phyloP scores from a whole-genome alignment of 2,329 filamentous ascomycete genomes.

The Plenodomus tracheiphilus region DNA sequence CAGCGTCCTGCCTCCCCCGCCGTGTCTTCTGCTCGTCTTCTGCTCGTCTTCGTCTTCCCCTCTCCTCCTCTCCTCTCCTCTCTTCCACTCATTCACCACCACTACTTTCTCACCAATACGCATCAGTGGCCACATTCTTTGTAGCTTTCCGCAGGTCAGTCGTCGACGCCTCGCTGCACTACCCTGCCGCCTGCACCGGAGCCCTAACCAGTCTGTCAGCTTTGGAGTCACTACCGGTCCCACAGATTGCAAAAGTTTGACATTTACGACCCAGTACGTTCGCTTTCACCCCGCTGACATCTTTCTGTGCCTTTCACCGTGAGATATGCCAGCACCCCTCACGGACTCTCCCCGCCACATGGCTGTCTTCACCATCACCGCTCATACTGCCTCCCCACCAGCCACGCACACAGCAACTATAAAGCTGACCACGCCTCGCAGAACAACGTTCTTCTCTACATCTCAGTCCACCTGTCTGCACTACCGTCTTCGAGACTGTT shows the following conservation, averaged over 20 bases:
- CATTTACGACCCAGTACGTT: constrained; percentile 46
- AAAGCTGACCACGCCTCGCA: constrained; percentile 16
- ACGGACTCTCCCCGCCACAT: constrained; percentile 4
- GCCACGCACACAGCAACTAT: neutral
- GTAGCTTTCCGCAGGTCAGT: constrained; percentile 48
- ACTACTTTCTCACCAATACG: constrained; percentile 47
- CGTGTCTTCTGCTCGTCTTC: constrained; percentile 2
- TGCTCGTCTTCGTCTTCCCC: constrained; percentile 12
- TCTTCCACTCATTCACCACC: constrained; percentile 37
- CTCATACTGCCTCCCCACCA: constrained; percentile 8
- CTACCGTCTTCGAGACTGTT: constrained; percentile 18
- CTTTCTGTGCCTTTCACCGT: constrained; percentile 11
- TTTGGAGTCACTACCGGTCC: constrained; percentile 48
- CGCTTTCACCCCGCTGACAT: constrained; percentile 7
- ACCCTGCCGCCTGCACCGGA: neutral
- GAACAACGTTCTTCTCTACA: constrained; percentile 39
- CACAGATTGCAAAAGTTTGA: constrained; percentile 46
- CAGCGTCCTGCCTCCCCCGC: constrained; percentile 8
- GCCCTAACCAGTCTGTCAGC: constrained; percentile 32
- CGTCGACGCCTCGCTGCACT: constrained; percentile 4
- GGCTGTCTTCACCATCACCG: constrained; percentile 15
- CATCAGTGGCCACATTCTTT: constrained; percentile 51
- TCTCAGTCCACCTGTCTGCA: constrained; percentile 28
- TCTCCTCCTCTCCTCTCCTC: constrained; percentile 21
- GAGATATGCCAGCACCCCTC: neutral